These are phyloP conservation scores for Crucihimalaya himalaica DNA, from an alignment of 345 rosid species.

Conservation along the genomic window DNA sequence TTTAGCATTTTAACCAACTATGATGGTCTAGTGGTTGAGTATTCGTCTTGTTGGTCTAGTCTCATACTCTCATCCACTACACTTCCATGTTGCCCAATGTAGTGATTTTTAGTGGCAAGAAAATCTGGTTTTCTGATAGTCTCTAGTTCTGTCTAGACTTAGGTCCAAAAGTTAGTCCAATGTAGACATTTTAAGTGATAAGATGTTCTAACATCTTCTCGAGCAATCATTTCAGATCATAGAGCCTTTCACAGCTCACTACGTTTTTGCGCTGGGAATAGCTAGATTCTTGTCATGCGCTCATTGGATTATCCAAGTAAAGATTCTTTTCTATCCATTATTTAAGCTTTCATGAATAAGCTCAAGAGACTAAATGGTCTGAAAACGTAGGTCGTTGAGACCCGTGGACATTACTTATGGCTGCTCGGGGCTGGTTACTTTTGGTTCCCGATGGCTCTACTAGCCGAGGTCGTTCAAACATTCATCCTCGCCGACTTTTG, in stretches of 20 bases:
- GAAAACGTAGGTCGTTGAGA: conserved; percentile 53
- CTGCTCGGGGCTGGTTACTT: conserved; percentile 55
- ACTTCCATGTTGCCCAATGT: background rate
- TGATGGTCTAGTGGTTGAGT: background rate
- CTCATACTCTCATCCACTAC: background rate
- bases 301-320: conserved; percentile 79
- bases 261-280: conserved; percentile 77
- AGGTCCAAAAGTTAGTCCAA: background rate
- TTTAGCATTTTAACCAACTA: background rate
- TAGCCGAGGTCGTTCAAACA: conserved; percentile 74
- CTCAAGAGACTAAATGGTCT: conserved; percentile 1
- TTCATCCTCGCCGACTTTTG: conserved; percentile 88
- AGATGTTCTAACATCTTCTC: background rate
- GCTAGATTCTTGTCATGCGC: conserved; percentile 79
- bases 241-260: conserved; percentile 83
- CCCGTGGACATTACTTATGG: conserved; percentile 51
- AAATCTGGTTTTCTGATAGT: background rate
- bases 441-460: conserved; percentile 65
- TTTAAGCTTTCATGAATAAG: conserved; percentile 1
- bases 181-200: background rate
- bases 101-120: background rate
- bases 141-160: background rate
- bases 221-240: conserved; percentile 55
- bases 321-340: background rate
- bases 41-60: background rate